Conservation (phyloP, 78 protist species). For the Diacronema lutheri region DNA sequence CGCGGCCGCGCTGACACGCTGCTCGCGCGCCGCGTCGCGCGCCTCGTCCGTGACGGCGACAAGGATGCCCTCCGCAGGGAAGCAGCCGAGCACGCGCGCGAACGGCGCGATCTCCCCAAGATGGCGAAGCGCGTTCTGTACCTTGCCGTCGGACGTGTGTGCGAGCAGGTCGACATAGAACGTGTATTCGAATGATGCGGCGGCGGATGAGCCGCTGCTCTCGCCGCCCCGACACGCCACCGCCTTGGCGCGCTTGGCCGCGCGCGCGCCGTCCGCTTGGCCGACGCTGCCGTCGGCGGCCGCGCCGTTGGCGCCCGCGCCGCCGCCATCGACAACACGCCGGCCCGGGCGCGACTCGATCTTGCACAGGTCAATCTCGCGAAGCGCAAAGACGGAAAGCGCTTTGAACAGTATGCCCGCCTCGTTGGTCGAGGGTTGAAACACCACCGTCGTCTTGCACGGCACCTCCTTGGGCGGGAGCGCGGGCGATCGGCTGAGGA, state of each 20-base stretch:
- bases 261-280: neutral
- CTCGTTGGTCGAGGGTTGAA: neutral
- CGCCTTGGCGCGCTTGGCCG: neutral
- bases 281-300: neutral
- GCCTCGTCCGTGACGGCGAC: neutral
- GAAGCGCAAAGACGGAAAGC: conserved; percentile 1
- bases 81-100: neutral
- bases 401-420: conserved; percentile 20
- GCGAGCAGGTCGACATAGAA: conserved; percentile 4
- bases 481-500: neutral
- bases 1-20: too few species aligned
- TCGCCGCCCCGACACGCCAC: neutral
- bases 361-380: conserved; percentile 21
- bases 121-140: neutral
- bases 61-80: neutral
- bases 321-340: neutral
- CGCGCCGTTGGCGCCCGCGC: neutral
- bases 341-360: conserved; percentile 12
- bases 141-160: neutral
- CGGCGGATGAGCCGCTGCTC: neutral
- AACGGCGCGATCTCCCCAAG: neutral
- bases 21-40: neutral
- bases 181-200: neutral
- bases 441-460: conserved; percentile 3
- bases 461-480: neutral